Evolutionary conservation across 257 asterid species (phyloP).

Genomic region (Oldenlandia corymbosa): DNA sequence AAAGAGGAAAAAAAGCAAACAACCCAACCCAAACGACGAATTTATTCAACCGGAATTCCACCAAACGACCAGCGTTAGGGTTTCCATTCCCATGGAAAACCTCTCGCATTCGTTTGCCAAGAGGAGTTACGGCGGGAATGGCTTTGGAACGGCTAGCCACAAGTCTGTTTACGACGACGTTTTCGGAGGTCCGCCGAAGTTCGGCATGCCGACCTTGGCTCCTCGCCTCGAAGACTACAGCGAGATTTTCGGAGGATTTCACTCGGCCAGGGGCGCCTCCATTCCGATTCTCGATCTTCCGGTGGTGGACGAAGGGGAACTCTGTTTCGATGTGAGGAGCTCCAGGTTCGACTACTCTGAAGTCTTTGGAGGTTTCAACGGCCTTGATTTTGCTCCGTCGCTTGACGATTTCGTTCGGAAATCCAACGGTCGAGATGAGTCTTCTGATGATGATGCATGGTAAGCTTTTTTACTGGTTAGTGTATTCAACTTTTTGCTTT

Average conservation of each 20-base stretch:
- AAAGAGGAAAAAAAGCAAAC: conserved; percentile 3
- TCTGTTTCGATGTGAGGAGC: conserved; percentile 36
- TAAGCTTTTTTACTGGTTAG: conserved; percentile 21
- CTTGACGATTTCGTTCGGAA: conserved; percentile 51
- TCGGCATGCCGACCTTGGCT: conserved; percentile 51
- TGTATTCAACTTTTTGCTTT: conserved; percentile 1
- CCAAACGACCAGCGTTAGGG: not conserved
- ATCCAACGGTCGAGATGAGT: conserved; percentile 45
- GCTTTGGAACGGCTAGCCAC: conserved; percentile 41
- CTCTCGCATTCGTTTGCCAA: conserved; percentile 50
- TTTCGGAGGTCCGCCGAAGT: conserved; percentile 54
- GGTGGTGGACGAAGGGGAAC: conserved; percentile 26
- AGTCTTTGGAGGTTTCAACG: conserved; percentile 52
- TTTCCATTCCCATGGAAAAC: conserved; percentile 48
- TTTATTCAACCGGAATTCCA: not conserved
- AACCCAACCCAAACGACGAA: not conserved
- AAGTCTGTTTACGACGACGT: conserved; percentile 78
- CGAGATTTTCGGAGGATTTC: conserved; percentile 86
- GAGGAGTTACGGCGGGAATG: conserved; percentile 45
- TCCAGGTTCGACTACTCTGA: conserved; percentile 61
- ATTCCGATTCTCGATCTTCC: conserved; percentile 82
- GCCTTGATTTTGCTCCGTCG: conserved; percentile 41
- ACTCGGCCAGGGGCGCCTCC: conserved; percentile 62
- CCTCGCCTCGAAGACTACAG: conserved; percentile 76
- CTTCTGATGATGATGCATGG: conserved; percentile 59